phyloP scores from a whole-genome alignment of 2,329 filamentous ascomycete genomes.

The Fusarium mundagurra region DNA sequence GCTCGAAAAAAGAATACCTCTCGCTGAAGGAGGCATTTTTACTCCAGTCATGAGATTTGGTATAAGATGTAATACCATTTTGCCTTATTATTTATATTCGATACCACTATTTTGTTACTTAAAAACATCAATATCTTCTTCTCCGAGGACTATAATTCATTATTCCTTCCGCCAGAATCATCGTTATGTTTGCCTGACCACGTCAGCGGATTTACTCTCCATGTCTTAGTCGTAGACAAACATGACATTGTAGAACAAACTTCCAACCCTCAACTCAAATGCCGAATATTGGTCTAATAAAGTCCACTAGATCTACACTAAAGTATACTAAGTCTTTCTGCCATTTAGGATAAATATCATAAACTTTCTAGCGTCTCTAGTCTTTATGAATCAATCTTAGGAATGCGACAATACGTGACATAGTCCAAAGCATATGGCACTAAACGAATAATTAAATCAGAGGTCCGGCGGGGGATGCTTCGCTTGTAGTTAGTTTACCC shows the following conservation, averaged over 20 bases:
- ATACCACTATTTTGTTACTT: not conserved
- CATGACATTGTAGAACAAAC: no score
- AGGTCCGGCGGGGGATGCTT: conserved; percentile 5
- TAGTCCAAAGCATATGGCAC: not conserved
- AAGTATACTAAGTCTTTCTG: not conserved
- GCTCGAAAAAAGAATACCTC: not conserved
- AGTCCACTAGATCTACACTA: not conserved
- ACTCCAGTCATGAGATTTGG: not conserved
- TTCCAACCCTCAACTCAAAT: no score
- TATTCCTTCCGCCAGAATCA: not conserved
- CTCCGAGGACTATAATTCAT: not conserved
- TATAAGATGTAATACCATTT: not conserved
- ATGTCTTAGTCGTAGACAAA: not conserved
- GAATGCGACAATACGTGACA: not conserved
- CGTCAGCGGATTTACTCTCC: not conserved
- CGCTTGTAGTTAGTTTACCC: not conserved
- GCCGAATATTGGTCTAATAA: not conserved
- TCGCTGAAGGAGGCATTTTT: not conserved
- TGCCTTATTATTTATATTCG: not conserved
- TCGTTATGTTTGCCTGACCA: not conserved
- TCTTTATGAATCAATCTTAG: not conserved
- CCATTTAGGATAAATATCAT: not conserved
- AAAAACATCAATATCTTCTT: no score
- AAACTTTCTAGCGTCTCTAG: not conserved
- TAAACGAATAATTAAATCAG: not conserved